phyloP scores from a whole-genome alignment of 768 basidiomycete species.

The Suillus paluster region DNA sequence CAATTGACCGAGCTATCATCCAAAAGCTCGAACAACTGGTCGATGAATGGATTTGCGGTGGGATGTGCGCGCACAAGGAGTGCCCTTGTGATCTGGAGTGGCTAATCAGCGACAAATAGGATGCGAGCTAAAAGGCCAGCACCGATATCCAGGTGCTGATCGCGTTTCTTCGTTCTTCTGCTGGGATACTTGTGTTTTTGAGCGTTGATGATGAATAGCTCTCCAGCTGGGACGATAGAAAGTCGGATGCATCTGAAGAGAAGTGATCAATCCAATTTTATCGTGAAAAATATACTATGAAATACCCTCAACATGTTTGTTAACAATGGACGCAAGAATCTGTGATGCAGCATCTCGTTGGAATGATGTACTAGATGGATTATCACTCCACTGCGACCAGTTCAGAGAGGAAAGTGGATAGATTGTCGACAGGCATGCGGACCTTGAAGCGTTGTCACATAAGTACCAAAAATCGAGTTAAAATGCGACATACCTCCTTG shows the following conservation, averaged over 20 bases:
- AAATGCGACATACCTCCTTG: constrained; percentile 57
- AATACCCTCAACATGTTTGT: constrained; percentile 75
- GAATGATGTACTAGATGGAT: constrained; percentile 46
- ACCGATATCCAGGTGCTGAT: constrained; percentile 77
- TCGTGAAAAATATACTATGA: constrained; percentile 15
- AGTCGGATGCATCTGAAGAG: constrained; percentile 50
- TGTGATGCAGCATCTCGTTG: constrained; percentile 63
- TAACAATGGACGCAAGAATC: constrained; percentile 69
- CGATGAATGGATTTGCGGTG: constrained; percentile 56
- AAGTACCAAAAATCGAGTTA: background rate
- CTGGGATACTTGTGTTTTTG: constrained; percentile 30
- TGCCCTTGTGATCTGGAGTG: constrained; percentile 71
- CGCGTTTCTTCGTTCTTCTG: constrained; percentile 51
- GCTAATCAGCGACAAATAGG: constrained; percentile 4
- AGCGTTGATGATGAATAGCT: constrained; percentile 57
- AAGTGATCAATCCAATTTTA: background rate
- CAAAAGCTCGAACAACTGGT: constrained; percentile 72
- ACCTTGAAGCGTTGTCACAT: constrained; percentile 45
- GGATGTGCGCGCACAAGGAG: constrained; percentile 78
- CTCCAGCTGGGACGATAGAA: constrained; percentile 47
- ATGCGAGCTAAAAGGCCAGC: constrained; percentile 18
- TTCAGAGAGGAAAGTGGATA: constrained; percentile 53
- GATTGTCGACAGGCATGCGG: constrained; percentile 49
- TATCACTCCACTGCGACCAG: constrained; percentile 67
- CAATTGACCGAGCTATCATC: constrained; percentile 64